A percentile compares a stretch with the other conserved stretches of the same genome.
Evolutionary conservation across 2,329 filamentous ascomycete genomes (phyloP).

Genomic region (Monosporascus ibericus): DNA sequence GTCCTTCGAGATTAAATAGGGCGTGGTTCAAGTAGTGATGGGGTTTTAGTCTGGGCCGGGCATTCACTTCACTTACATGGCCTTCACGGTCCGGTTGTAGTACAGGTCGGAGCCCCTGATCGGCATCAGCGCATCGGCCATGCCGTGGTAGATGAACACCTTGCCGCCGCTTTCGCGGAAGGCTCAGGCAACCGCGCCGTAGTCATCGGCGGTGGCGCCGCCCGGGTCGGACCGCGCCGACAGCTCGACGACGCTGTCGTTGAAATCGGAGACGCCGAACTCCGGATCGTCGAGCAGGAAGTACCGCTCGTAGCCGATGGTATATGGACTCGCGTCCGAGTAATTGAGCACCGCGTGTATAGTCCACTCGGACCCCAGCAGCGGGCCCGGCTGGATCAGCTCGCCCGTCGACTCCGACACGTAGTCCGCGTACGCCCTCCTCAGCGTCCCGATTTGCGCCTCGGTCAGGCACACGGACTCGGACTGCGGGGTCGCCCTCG

Average conservation of each 20-base stretch:
- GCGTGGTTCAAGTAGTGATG: too few species aligned
- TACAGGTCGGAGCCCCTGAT: slow-evolving; percentile 28
- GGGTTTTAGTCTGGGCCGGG: too few species aligned
- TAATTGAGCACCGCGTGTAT: slow-evolving; percentile 27
- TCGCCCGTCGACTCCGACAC: slow-evolving; percentile 21
- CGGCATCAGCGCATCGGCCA: slow-evolving; percentile 35
- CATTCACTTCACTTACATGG: slow-evolving; percentile 10
- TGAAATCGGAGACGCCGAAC: slow-evolving; percentile 29
- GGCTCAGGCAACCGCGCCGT: slow-evolving; percentile 33
- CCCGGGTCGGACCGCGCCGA: slow-evolving; percentile 32
- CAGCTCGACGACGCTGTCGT: slow-evolving; percentile 22
- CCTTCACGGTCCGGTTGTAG: slow-evolving; percentile 23
- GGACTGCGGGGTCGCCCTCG: slow-evolving; percentile 9
- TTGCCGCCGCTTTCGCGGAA: slow-evolving; percentile 36
- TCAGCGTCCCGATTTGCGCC: slow-evolving; percentile 32
- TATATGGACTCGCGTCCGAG: slow-evolving; percentile 25
- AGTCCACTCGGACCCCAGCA: slow-evolving; percentile 38
- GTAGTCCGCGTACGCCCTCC: slow-evolving; percentile 26
- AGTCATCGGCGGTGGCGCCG: slow-evolving; percentile 30
- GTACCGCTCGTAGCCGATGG: slow-evolving; percentile 30
- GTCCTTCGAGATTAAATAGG: too few species aligned
- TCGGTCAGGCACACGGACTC: slow-evolving; percentile 34
- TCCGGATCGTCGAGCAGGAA: slow-evolving; percentile 33
- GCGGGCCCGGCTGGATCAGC: slow-evolving; percentile 37
- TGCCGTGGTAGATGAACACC: slow-evolving; percentile 41